Evolutionary conservation across 768 basidiomycete genomes (phyloP).

Genomic region (Auriscalpium vulgare): DNA sequence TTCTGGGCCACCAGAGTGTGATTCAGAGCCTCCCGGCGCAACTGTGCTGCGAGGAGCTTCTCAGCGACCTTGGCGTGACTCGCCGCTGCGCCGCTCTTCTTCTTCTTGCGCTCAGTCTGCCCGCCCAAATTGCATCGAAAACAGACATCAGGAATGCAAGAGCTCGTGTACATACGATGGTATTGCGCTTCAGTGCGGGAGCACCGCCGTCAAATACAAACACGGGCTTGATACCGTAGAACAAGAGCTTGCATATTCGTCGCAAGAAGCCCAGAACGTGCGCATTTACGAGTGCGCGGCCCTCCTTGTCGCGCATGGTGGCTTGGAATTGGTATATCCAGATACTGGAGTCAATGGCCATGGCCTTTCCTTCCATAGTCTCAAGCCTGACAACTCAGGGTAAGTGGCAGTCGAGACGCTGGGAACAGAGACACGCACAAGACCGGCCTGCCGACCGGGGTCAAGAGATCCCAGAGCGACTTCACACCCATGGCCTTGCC

Average conservation of each 20-base stretch:
- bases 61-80: constrained; percentile 87
- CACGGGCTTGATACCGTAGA: constrained; percentile 96
- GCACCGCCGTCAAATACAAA: constrained; percentile 99
- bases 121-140: constrained; percentile 7
- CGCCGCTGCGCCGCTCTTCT: constrained; percentile 84
- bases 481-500: constrained; percentile 79
- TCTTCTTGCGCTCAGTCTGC: constrained; percentile 80
- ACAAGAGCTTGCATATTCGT: constrained; percentile 88
- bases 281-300: constrained; percentile 82
- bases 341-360: constrained; percentile 98
- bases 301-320: constrained; percentile 97
- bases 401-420: not conserved
- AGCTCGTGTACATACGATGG: constrained; percentile 54
- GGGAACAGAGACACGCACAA: constrained; percentile 44
- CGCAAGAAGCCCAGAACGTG: constrained; percentile 89
- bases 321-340: constrained; percentile 99
- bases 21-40: constrained; percentile 82
- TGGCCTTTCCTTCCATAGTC: constrained; percentile 86
- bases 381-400: constrained; percentile 47
- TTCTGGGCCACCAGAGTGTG: constrained; percentile 37
- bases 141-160: too few relatives aligned
- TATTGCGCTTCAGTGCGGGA: constrained; percentile 79
- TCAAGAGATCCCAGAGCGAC: constrained; percentile 86
- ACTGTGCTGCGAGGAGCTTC: constrained; percentile 84
- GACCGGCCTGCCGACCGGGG: constrained; percentile 91